These are phyloP conservation scores for Amesomyces nigricolor DNA, from an alignment of 2,329 filamentous ascomycete species.

Conservation along the genomic window DNA sequence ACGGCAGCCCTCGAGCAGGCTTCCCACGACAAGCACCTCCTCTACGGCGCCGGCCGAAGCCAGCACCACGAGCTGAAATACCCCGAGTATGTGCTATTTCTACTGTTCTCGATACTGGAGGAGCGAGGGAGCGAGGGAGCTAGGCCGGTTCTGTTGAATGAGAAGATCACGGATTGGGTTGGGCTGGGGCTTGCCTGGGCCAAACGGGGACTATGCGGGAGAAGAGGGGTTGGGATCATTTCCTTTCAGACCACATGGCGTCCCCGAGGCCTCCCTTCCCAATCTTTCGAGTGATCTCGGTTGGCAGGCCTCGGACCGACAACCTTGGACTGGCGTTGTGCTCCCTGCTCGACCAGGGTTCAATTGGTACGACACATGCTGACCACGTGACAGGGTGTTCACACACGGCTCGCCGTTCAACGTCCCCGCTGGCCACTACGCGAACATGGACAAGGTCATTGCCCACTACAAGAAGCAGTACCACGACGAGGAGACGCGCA, in stretches of 20 bases:
- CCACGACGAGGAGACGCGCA: slow-evolving; percentile 50
- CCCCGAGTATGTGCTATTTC: slow-evolving; percentile 48
- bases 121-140: neutral
- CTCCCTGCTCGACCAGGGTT: neutral
- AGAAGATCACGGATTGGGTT: no score
- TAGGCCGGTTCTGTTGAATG: neutral
- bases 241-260: no score
- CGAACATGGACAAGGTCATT: slow-evolving; percentile 51
- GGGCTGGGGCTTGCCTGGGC: no score
- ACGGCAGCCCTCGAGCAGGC: slow-evolving; percentile 50
- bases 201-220: no score
- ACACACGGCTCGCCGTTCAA: slow-evolving; percentile 47
- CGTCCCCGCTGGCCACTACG: slow-evolving; percentile 49
- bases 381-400: slow-evolving; percentile 40
- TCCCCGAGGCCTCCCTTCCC: no score
- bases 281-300: neutral
- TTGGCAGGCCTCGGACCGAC: neutral
- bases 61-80: slow-evolving; percentile 47
- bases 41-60: slow-evolving; percentile 42
- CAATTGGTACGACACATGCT: slow-evolving; percentile 22
- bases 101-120: neutral
- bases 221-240: no score
- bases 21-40: slow-evolving; percentile 51
- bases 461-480: slow-evolving; percentile 54
- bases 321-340: neutral